A percentile compares a stretch with the other conserved stretches of the same genome.
Conservation (phyloP, 129 eudicot genomes). For the Pulicaria dysenterica region DNA sequence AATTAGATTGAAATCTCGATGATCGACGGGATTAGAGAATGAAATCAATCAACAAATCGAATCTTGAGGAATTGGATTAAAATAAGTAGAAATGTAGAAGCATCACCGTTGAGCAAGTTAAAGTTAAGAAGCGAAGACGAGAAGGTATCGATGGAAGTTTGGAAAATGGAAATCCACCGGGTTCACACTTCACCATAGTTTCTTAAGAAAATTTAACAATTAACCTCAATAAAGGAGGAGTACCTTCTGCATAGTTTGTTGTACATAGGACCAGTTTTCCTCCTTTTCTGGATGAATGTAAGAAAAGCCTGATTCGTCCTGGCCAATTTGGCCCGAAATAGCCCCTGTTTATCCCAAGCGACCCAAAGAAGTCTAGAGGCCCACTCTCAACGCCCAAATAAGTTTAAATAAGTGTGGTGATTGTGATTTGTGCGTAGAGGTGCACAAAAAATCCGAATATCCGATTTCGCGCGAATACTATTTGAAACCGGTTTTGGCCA, state of each 20-base stretch:
- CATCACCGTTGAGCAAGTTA: slow-evolving; percentile 11
- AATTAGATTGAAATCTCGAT: slow-evolving; percentile 13
- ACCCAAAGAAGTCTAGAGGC: too few relatives aligned
- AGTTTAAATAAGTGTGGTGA: too few relatives aligned
- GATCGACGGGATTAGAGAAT: slow-evolving; percentile 11
- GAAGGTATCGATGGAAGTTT: slow-evolving; percentile 24
- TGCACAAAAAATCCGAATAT: too few relatives aligned
- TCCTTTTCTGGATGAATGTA: too few relatives aligned
- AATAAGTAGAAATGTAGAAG: slow-evolving; percentile 19
- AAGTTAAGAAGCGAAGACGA: slow-evolving; percentile 19
- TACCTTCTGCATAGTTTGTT: slow-evolving; percentile 17
- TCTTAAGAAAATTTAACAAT: neutral
- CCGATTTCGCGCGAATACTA: too few relatives aligned
- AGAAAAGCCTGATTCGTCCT: too few relatives aligned
- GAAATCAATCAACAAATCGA: slow-evolving; percentile 5
- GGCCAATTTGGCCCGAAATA: too few relatives aligned
- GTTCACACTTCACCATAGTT: neutral
- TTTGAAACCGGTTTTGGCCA: too few relatives aligned
- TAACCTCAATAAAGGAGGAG: neutral
- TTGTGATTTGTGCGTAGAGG: too few relatives aligned
- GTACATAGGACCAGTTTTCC: neutral
- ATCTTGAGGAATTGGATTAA: neutral
- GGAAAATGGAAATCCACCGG: neutral
- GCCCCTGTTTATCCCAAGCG: too few relatives aligned
- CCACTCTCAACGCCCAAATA: too few relatives aligned